Evolutionary conservation across 2,329 filamentous ascomycete species (phyloP).

Genomic region (Sporothrix globosa): DNA sequence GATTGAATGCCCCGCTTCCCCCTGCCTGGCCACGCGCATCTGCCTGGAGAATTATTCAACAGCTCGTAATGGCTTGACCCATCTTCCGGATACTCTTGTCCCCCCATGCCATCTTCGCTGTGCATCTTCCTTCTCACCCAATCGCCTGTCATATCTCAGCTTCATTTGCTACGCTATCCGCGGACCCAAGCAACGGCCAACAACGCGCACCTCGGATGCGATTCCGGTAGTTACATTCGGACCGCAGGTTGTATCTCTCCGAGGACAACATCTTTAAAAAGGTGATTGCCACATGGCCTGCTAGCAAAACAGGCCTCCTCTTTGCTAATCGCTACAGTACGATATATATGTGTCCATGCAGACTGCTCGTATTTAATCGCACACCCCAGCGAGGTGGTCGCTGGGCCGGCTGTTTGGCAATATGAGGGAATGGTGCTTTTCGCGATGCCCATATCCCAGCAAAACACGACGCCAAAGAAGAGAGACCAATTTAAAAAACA

Average conservation of each 20-base stretch:
- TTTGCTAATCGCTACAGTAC: background rate
- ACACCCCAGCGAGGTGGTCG: background rate
- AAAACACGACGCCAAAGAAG: background rate
- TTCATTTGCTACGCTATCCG: background rate
- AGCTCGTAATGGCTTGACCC: background rate
- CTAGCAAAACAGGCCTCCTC: background rate
- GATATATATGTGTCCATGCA: background rate
- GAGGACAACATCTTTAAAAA: constrained; percentile 7
- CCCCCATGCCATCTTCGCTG: background rate
- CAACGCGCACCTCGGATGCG: constrained; percentile 20
- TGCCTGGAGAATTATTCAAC: background rate
- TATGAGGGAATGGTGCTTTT: background rate
- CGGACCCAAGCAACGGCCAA: background rate
- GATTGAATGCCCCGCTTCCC: background rate
- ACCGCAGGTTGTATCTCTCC: constrained; percentile 22
- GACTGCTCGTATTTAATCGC: background rate
- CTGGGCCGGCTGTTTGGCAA: background rate
- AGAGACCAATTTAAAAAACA: background rate
- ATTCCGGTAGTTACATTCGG: background rate
- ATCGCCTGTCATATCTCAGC: background rate
- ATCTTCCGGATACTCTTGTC: background rate
- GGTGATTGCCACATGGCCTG: constrained; percentile 11
- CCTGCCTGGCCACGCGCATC: background rate
- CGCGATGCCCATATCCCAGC: background rate
- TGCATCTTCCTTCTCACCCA: background rate